A percentile compares a stretch with the other conserved stretches of the same genome.
phyloP scores from a whole-genome alignment of 2,329 filamentous ascomycete genomes.

The Catunica adiposa region DNA sequence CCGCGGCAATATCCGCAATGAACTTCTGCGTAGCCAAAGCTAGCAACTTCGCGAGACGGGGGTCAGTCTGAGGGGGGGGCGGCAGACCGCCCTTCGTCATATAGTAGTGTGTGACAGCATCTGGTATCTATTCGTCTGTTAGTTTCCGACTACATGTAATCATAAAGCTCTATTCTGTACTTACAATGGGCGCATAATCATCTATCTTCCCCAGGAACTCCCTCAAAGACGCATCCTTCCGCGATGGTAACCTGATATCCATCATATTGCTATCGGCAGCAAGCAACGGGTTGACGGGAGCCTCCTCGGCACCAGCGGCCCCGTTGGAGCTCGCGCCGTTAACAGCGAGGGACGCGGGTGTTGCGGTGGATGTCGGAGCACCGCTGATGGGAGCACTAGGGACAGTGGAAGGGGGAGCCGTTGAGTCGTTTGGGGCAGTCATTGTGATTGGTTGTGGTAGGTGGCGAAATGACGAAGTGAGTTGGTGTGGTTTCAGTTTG shows the following conservation, averaged over 20 bases:
- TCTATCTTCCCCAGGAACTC: constrained; percentile 96
- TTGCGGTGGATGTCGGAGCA: neutral
- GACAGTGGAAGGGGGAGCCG: neutral
- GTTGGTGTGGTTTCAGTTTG: too few species aligned
- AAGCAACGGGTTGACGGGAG: neutral
- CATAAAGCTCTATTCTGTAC: constrained; percentile 19
- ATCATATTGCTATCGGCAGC: constrained; percentile 29
- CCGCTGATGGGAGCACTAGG: neutral
- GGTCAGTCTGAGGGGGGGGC: constrained; percentile 77
- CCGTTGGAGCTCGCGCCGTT: constrained; percentile 60
- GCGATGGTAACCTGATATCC: constrained; percentile 45
- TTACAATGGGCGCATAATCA: constrained; percentile 89
- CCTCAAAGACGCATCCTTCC: constrained; percentile 81
- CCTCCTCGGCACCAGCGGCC: constrained; percentile 55
- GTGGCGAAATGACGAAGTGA: neutral
- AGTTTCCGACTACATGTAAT: neutral
- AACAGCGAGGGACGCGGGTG: neutral
- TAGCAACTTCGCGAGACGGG: constrained; percentile 77
- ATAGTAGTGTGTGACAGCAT: constrained; percentile 96
- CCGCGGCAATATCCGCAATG: constrained; percentile 89
- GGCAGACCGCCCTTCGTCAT: constrained; percentile 90
- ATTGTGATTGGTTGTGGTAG: neutral
- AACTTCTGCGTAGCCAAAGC: constrained; percentile 98
- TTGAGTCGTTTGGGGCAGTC: neutral
- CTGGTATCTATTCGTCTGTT: constrained; percentile 54